Evolutionary conservation across 306 rosid species (phyloP), one percentile per base, ranked within the genome.

Genomic region (Medicago lupulina): DNA sequence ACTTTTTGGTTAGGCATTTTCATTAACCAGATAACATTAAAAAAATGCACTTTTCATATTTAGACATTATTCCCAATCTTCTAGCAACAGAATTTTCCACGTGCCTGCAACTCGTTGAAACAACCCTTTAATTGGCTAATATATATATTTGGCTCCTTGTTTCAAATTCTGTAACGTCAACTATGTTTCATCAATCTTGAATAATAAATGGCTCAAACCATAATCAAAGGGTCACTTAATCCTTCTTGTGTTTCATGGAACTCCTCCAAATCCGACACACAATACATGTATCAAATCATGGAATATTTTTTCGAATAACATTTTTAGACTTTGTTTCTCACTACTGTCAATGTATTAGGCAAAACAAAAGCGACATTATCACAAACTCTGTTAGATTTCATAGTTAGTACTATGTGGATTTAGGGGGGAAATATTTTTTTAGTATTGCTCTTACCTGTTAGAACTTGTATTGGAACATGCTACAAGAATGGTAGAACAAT

Each of bases 31-130:
- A 63, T 74, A 74, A 73, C 70, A 70, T 70, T 50, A 43, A 81
- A 75, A 85, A 85, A 75, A 6, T 6, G 39, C 41, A 59, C 10
- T n/a, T 40, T 58, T 74, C 54, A 79, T 75, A 39, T 9, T 17
- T 40, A 19, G 83, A 58, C 50, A 75, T 81, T 53, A 64, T 61
- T 73, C 67, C 23, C 12, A 70, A 67, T 78, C 73, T 77, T 74
- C 21, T 46, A 67, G 73, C 40, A 69, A 58, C 13, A 75, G 88
- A 85, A 85, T 85, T 81, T 82, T 85, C 82, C 84, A 82, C 86
- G 79, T 85, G 88, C 74, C 82, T 31, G 9, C 67, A 66, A 49
- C 21, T 58, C n/a, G 66, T 47, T 70, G 39, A 85, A 78, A 63
- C 70, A 64, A 43, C 88, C 65, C 76, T 76, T 80, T 46, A 75